Conservation (phyloP, 345 rosid genomes). For the Murraya paniculata region DNA sequence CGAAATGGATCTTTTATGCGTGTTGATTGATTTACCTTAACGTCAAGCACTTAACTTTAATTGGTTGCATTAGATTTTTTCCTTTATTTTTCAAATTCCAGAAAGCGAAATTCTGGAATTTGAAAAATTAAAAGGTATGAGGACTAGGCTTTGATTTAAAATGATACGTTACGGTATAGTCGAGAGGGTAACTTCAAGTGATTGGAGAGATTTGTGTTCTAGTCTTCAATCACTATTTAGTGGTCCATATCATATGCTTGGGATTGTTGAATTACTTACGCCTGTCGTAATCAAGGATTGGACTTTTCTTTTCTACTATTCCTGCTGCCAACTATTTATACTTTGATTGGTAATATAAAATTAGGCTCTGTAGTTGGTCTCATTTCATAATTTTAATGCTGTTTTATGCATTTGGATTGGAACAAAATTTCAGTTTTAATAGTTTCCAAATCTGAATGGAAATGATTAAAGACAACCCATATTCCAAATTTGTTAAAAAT, state of each 20-base stretch:
- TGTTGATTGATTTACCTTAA: conserved; percentile 4
- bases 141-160: not conserved
- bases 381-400: not conserved
- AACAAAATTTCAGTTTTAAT: not conserved
- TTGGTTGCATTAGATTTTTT: not conserved
- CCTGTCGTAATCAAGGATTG: not conserved
- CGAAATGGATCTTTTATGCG: not conserved
- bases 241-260: not conserved
- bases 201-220: not conserved
- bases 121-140: not conserved
- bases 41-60: conserved; percentile 3
- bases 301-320: not conserved
- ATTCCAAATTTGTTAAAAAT: not conserved
- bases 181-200: not conserved
- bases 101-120: not conserved
- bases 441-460: not conserved
- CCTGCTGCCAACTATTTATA: not conserved
- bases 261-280: not conserved
- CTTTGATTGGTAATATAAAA: not conserved
- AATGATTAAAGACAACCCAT: not conserved
- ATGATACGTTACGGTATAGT: not conserved
- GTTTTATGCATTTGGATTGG: not conserved
- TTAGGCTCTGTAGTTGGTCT: not conserved
- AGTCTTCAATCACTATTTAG: not conserved
- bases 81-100: not conserved